Percentiles rank a stretch among this genome's conserved stretches.
These are phyloP conservation scores for Skeletonema costatum DNA, from an alignment of 108 stramenopile genomes.

Conservation along the genomic window DNA sequence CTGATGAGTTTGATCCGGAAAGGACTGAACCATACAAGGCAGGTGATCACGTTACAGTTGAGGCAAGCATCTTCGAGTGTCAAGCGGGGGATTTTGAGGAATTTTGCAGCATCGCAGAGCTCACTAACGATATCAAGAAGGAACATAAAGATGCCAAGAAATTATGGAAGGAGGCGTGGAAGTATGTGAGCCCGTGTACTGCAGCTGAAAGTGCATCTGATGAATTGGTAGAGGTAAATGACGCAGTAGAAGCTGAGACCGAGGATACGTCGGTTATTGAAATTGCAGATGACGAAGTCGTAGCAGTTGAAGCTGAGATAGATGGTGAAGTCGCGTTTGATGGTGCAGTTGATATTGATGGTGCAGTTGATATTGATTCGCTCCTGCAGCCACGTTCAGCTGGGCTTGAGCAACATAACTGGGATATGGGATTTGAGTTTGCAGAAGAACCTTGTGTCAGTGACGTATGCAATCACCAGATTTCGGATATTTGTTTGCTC, in stretches of 20 bases:
- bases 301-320: background rate
- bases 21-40: background rate
- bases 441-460: too few species aligned
- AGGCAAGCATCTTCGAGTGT: background rate
- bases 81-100: background rate
- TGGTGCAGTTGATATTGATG: too few species aligned
- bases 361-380: too few species aligned
- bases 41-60: background rate
- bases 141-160: constrained; percentile 1
- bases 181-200: background rate
- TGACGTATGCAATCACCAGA: too few species aligned
- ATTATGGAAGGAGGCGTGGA: background rate
- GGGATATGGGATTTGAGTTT: too few species aligned
- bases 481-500: too few species aligned
- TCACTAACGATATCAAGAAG: background rate
- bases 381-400: too few species aligned
- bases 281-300: background rate
- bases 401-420: too few species aligned
- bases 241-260: background rate
- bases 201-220: background rate
- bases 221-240: background rate
- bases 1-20: background rate
- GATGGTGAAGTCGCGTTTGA: too few species aligned
- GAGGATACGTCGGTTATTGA: background rate
- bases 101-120: background rate